Evolutionary conservation across 1,284 basidiomycete genomes (phyloP).

Genomic region (Gymnopus androsaceus): DNA sequence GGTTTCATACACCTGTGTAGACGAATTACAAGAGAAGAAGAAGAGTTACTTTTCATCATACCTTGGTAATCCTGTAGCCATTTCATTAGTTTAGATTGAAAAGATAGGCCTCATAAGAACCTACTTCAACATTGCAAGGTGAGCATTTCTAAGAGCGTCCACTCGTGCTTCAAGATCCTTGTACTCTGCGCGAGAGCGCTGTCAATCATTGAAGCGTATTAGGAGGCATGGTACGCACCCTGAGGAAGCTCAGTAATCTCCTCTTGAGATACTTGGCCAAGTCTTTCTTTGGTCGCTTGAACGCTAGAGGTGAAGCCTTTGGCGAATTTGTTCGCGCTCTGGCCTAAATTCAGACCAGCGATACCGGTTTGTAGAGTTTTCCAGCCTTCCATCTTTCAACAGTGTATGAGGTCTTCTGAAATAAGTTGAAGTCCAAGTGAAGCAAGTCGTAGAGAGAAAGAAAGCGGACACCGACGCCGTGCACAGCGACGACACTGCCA

Average conservation of each 20-base stretch:
- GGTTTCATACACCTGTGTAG: slow-evolving; percentile 66
- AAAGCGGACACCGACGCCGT: too few species aligned
- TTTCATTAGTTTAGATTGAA: slow-evolving; percentile 11
- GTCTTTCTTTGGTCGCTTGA: slow-evolving; percentile 87
- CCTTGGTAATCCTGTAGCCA: slow-evolving; percentile 65
- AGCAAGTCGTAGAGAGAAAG: not conserved
- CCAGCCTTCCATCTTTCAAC: slow-evolving; percentile 74
- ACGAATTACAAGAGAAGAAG: not conserved
- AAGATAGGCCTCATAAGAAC: slow-evolving; percentile 21
- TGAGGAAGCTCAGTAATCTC: slow-evolving; percentile 96
- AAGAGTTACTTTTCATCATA: not conserved
- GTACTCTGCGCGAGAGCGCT: slow-evolving; percentile 69
- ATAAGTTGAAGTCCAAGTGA: not conserved
- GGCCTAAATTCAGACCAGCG: slow-evolving; percentile 63
- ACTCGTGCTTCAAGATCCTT: slow-evolving; percentile 93
- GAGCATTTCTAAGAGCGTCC: slow-evolving; percentile 85
- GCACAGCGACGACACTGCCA: slow-evolving; percentile 3
- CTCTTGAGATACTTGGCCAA: slow-evolving; percentile 86
- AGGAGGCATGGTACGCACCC: slow-evolving; percentile 42
- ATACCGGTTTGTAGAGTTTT: slow-evolving; percentile 63
- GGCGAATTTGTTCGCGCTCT: slow-evolving; percentile 71
- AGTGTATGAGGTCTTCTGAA: not conserved
- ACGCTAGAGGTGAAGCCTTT: slow-evolving; percentile 87
- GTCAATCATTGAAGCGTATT: not conserved
- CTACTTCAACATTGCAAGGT: slow-evolving; percentile 80